phyloP scores from a whole-genome alignment of 805 yeast species.

The Saturnispora ahearnii region DNA sequence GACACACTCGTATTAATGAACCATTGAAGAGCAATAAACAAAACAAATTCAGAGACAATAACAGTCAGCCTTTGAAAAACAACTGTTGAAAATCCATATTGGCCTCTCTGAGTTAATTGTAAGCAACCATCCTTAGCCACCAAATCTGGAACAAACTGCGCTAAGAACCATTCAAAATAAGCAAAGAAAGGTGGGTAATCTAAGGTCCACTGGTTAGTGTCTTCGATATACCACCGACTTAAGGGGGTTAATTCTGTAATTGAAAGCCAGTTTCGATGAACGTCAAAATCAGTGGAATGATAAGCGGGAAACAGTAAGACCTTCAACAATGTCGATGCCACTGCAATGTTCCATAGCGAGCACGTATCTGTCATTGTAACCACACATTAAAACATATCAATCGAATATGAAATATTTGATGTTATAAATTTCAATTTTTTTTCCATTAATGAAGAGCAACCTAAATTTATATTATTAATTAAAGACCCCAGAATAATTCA shows the following conservation, averaged over 20 bases:
- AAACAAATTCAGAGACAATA: slow-evolving; percentile 60
- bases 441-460: not conserved
- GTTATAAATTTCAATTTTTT: slow-evolving; percentile 21
- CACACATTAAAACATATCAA: not conserved
- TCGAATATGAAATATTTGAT: too few relatives aligned
- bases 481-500: not conserved
- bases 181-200: slow-evolving; percentile 99
- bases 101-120: slow-evolving; percentile 54
- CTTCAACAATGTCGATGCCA: slow-evolving; percentile 52
- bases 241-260: slow-evolving; percentile 72
- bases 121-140: slow-evolving; percentile 73
- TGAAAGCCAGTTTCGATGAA: slow-evolving; percentile 95
- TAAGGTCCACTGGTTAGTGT: slow-evolving; percentile 80
- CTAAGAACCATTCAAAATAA: slow-evolving; percentile 77
- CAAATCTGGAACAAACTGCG: slow-evolving; percentile 56
- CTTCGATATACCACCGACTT: slow-evolving; percentile 73
- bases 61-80: slow-evolving; percentile 79
- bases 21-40: slow-evolving; percentile 65
- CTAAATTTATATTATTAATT: too few relatives aligned
- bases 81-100: slow-evolving; percentile 70
- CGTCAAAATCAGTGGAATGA: slow-evolving; percentile 94
- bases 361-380: slow-evolving; percentile 24
- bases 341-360: slow-evolving; percentile 59
- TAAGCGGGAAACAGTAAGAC: slow-evolving; percentile 67
- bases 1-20: slow-evolving; percentile 43